Base-by-base conservation (phyloP, 2,329 filamentous ascomycete species). In the Fusarium tupiense region DNA sequence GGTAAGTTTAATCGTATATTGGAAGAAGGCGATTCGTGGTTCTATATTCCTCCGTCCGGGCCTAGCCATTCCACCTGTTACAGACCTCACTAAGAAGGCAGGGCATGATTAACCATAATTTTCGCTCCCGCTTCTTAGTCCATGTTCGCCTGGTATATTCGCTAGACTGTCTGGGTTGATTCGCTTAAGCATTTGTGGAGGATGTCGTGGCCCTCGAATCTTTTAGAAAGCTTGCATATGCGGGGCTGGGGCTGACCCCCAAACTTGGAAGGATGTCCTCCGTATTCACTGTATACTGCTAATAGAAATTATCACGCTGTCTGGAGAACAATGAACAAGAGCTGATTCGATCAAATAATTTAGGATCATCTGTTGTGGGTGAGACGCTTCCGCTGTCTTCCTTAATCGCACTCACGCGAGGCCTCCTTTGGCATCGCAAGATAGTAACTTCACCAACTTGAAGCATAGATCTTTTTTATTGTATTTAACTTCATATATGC, bases 281-380 rank as follows among this genome's bases (percentile, higher is more conserved):
- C 6, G 7, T 7, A 1, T 6, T 17, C 4, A 13, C 29, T n/a
- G 3, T 17, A 31, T 49, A 5, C 7, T 17, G 4, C 46, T n/a
- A 14, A 22, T 11, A 12, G 0, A 8, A 49, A 2, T 11, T 2
- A 3, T n/a, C 14, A 8, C 1, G 4, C 3, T 4, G 1, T 31
- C 3, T n/a, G 5, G 10, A 19, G 11, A 12, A 13, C 3, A 6
- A 6, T 6, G 33, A 16, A 8, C 29, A 31, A 8, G 11, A 50
- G 5, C 29, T 6, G 7, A 12, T n/a, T 17, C 3, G 2, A 50
- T 2, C 7, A n/a, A 31, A 4, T 0, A 49, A n/a, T 12, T 2
- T 3, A 12, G 13, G 9, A 49, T 16, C 13, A 8, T 29, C 19
- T 16, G 9, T 8, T 0, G 20, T 16, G 26, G 20, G 13, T 6